Evolutionary conservation across 192 early-diverging fungal species (phyloP), one percentile per base, ranked within the genome.

Genomic region (Umbelopsis ramanniana): DNA sequence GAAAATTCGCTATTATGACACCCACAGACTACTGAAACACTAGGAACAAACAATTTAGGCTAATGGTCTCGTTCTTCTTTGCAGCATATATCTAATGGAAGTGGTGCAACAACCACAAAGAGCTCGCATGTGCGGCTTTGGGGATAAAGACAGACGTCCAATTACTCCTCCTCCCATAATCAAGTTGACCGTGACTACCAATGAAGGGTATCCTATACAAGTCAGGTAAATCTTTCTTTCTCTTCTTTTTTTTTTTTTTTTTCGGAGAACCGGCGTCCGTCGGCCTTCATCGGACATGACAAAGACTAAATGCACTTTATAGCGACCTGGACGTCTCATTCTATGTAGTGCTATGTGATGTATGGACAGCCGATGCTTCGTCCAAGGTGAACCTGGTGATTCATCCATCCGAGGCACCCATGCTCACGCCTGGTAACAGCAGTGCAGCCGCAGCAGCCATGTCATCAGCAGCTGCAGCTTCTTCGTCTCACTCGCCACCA

Each of bases 91-190:
- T 68, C 76, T 81, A 38, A 82, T 93, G 24, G 75, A 83, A 45
- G 86, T 94, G 72, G 86, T 87, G 4, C 91, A 93, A 72, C 89
- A 92, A 69, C 93, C 91, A 33, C 74, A 84, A 45, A 74, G 88
- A 55, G 93, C 93, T 33, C 84, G 93, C 10, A 91, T 91, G 90
- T 92, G 90, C 68, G 93, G 91, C 14, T 94, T 92, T 72, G 89
- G 91, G 38, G 91, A 92, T 63, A 92, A 92, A 79, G 91, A 90
- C 74, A 82, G 88, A 43, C 86, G 91, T 66, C 89, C 89, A 15
- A 80, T 90, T 63, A 85, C 87, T 40, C 91, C 91, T 10, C 91
- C 91, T 21, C 91, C 91, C 24, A 88, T 92, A 52, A 79, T 89
- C 7, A 79, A 84, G 68, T 79, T 92, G 22, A 81, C 85, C 26